phyloP scores from a whole-genome alignment of 1,284 basidiomycete genomes.

The Chondrostereum purpureum region DNA sequence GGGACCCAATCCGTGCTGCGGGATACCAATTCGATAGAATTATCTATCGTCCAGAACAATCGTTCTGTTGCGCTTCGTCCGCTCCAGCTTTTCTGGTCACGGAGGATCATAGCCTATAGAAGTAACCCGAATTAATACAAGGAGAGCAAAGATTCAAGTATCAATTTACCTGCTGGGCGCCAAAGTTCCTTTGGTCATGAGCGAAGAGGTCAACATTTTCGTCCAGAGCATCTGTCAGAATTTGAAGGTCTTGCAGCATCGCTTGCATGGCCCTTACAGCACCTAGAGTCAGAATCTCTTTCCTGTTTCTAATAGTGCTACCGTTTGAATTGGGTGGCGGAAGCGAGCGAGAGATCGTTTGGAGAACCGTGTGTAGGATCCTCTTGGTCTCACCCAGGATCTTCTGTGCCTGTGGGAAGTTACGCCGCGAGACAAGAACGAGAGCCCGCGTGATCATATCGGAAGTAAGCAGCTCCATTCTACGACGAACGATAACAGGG shows the following conservation, averaged over 20 bases:
- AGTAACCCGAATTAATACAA: background rate
- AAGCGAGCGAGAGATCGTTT: constrained; percentile 69
- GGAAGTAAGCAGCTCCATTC: constrained; percentile 88
- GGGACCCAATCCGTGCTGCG: constrained; percentile 81
- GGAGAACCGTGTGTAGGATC: constrained; percentile 79
- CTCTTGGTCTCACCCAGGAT: constrained; percentile 85
- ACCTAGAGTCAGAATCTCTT: constrained; percentile 64
- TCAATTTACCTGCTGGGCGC: constrained; percentile 78
- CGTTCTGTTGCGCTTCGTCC: constrained; percentile 81
- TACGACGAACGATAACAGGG: constrained; percentile 80
- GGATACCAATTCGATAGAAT: constrained; percentile 75
- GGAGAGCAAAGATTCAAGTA: background rate
- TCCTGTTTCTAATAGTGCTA: constrained; percentile 54
- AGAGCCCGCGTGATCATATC: constrained; percentile 94
- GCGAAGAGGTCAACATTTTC: constrained; percentile 88
- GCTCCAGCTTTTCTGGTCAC: constrained; percentile 91
- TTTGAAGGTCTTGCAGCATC: constrained; percentile 79
- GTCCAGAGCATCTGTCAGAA: constrained; percentile 78
- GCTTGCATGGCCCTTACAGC: constrained; percentile 77
- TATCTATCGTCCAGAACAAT: constrained; percentile 84
- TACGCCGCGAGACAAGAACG: constrained; percentile 82
- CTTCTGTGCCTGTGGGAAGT: constrained; percentile 80
- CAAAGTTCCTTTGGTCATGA: constrained; percentile 85
- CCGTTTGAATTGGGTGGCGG: constrained; percentile 44
- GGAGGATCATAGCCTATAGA: constrained; percentile 79